Base-by-base conservation (phyloP, 176 grass and related monocot species). In the Puccinellia tenuiflora region DNA sequence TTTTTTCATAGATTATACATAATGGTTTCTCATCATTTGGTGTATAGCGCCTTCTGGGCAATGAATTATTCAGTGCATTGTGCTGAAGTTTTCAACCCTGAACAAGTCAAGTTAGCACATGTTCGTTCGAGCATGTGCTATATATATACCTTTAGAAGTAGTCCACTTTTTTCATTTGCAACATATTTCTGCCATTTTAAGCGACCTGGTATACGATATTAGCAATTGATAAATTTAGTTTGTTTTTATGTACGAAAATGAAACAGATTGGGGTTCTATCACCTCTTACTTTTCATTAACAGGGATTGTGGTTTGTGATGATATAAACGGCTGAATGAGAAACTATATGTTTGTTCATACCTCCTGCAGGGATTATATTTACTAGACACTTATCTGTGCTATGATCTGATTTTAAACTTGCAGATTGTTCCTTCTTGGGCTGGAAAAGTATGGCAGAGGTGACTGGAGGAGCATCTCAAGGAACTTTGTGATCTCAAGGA, bases 391-490 rank as follows among this genome's bases (percentile, higher is more conserved):
- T 12, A 80, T 50, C 20, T 73, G 43, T 30, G 66, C 57, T 43
- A 40, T 17, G 61, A 33, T 48, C 64, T 88, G 34, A 29, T 85
- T 82, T 73, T 63, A 15, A 61, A 84, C 81, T 71, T 73, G 73
- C 85, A 98, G 96, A 62, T 72, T 98, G 60, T 98, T 98, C 73
- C 91, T 98, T 80, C 93, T 95, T 78, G 92, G 96, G 50, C 96
- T 98, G 48, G 96, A 98, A 57, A 95, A 98, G 75, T 95, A 93
- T 24, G 96, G 96, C 15, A 98, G 95, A 84, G 96, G 96, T 85
- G 96, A 98, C 11, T 98, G 96, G 96, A 79, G 96, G 55, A 98
- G 96, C 67, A 98, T 98, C 76, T 98, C 96, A 34, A 87, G 96
- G 2, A 98, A 98, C 89, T 98, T 95, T 66, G 92, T 98, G 53